These are phyloP conservation scores for Trichosanthes cucumerina DNA, from an alignment of 306 rosid genomes.

Conservation along the genomic window DNA sequence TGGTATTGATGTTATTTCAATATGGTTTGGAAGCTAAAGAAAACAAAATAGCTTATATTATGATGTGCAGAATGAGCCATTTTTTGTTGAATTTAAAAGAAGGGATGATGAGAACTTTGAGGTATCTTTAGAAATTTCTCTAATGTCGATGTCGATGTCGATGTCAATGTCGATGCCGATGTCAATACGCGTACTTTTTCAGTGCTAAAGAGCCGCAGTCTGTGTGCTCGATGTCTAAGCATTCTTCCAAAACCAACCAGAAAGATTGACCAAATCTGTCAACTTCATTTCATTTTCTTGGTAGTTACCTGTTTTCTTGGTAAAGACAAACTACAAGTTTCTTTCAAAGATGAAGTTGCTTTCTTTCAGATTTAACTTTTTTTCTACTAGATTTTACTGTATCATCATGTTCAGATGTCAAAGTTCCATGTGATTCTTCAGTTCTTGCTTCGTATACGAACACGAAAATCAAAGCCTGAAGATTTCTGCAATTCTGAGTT, in stretches of 20 bases:
- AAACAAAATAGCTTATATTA: not conserved
- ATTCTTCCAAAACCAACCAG: not conserved
- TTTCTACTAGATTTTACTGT: no score
- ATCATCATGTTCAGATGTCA: not conserved
- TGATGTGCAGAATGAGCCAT: not conserved
- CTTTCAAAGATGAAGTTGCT: not conserved
- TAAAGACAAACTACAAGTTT: not conserved
- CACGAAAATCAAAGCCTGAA: not conserved
- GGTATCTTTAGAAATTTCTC: not conserved
- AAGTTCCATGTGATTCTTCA: not conserved
- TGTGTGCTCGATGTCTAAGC: not conserved
- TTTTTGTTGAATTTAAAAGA: not conserved
- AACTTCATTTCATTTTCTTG: conserved; percentile 2
- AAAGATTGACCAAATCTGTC: not conserved
- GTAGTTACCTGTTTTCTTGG: not conserved
- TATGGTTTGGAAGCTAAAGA: not conserved
- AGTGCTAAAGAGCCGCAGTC: not conserved
- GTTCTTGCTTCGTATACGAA: not conserved
- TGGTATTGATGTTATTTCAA: not conserved
- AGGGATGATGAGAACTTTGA: not conserved
- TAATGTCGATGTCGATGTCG: not conserved
- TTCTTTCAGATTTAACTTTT: not conserved
- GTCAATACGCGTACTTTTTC: not conserved
- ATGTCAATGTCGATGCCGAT: not conserved
- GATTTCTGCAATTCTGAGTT: not conserved